phyloP scores from a whole-genome alignment of 768 basidiomycete species.

The Trametes maxima region DNA sequence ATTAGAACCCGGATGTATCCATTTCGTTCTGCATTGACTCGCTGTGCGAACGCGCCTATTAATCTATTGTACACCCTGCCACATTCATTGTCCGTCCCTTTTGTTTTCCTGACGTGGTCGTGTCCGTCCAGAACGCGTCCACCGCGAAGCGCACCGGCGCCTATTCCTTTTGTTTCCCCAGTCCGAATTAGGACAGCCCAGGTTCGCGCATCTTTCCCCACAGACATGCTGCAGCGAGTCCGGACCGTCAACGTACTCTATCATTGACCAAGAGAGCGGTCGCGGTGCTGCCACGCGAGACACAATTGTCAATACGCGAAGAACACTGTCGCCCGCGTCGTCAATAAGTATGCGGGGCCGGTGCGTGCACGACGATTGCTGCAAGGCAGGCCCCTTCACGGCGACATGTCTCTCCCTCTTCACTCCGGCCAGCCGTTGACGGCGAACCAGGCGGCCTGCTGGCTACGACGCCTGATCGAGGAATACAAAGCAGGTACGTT shows the following conservation, averaged over 20 bases:
- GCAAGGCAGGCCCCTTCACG: slow-evolving; percentile 21
- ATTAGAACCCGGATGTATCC: neutral
- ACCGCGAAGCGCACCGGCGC: neutral
- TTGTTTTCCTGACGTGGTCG: neutral
- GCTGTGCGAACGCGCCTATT: neutral
- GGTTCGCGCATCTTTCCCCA: neutral
- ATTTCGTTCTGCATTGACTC: slow-evolving; percentile 1
- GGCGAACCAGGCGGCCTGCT: slow-evolving; percentile 10
- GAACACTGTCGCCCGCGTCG: neutral
- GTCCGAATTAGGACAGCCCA: neutral
- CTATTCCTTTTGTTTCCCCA: slow-evolving; percentile 4
- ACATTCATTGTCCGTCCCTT: neutral
- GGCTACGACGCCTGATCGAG: neutral
- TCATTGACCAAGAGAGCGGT: neutral
- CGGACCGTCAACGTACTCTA: too few relatives aligned
- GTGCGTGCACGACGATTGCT: neutral
- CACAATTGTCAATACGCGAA: slow-evolving; percentile 14
- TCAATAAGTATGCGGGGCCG: slow-evolving; percentile 11
- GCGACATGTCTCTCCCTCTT: slow-evolving; percentile 12
- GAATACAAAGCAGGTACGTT: slow-evolving; percentile 4
- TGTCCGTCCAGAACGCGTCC: neutral
- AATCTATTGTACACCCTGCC: neutral
- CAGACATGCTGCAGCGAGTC: neutral
- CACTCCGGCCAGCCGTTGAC: slow-evolving; percentile 15
- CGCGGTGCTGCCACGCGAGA: slow-evolving; percentile 10